phyloP scores from a whole-genome alignment of 306 rosid genomes.

The Gillenia trifoliata region DNA sequence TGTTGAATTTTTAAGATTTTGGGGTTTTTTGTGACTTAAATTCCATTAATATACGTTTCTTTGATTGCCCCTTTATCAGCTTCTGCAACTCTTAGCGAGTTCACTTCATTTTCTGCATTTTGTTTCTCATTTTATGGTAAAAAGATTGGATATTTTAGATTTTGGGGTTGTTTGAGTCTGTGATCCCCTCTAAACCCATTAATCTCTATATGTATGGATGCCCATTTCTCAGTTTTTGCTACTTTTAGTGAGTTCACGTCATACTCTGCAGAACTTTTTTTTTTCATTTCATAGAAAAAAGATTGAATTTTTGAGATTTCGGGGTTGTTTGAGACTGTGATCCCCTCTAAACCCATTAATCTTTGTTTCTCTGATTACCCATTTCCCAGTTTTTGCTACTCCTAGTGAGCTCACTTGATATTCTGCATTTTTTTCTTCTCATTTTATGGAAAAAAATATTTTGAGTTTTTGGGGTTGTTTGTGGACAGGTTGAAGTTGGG shows the following conservation, averaged over 20 bases:
- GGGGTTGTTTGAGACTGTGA: background rate
- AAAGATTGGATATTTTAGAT: background rate
- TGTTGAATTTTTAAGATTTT: background rate
- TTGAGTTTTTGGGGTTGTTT: background rate
- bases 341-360: background rate
- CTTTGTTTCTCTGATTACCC: background rate
- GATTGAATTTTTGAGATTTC: no score
- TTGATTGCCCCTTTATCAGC: background rate
- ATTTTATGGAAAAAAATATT: background rate
- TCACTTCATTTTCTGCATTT: background rate
- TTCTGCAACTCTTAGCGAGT: background rate
- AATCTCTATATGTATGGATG: background rate
- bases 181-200: background rate
- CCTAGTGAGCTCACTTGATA: conserved; percentile 2
- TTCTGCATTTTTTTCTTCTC: background rate
- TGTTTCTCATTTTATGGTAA: background rate
- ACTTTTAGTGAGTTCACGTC: background rate
- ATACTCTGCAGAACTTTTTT: no score
- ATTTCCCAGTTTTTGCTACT: background rate
- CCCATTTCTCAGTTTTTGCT: background rate
- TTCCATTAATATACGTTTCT: background rate
- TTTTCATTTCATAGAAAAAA: no score
- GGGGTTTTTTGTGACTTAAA: background rate
- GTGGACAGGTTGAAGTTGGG: conserved; percentile 12
- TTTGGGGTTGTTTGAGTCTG: background rate